These are phyloP conservation scores for Paramecium caudatum DNA, from an alignment of 73 alveolate species.

Conservation along the genomic window DNA sequence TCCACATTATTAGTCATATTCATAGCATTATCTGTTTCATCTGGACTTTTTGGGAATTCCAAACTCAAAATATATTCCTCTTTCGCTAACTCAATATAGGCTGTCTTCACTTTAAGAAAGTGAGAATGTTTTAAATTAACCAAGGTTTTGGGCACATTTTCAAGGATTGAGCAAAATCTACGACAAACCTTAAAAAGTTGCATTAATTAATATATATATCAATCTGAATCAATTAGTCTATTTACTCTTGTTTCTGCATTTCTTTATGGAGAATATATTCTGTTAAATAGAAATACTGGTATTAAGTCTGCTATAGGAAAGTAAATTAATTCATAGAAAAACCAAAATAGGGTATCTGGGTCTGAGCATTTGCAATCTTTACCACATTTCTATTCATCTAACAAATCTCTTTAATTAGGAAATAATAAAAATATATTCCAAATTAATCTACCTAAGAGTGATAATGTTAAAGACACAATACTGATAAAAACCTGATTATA, in stretches of 20 bases:
- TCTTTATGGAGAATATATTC: too few relatives aligned
- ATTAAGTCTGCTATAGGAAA: constrained; percentile 1
- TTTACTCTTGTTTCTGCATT: too few relatives aligned
- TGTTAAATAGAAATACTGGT: background rate
- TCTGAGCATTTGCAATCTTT: background rate
- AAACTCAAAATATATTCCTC: background rate
- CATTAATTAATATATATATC: too few relatives aligned
- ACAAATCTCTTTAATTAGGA: background rate
- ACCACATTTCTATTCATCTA: background rate
- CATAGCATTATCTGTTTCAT: background rate
- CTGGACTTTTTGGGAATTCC: constrained; percentile 14
- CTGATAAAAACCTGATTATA: background rate
- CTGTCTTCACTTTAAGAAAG: constrained; percentile 20
- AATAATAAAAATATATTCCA: background rate
- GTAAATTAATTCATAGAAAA: background rate
- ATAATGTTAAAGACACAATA: background rate
- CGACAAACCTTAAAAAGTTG: constrained; percentile 17
- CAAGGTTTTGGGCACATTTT: constrained; percentile 27
- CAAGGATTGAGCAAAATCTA: constrained; percentile 13
- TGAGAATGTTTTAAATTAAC: constrained; percentile 42
- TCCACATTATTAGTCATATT: constrained; percentile 22
- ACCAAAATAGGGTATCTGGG: background rate
- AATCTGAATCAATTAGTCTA: too few relatives aligned
- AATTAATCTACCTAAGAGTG: background rate
- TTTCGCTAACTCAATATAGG: background rate